A percentile compares a stretch with the other conserved stretches of the same genome.
Conservation (phyloP, 2,329 filamentous ascomycete genomes). For the Colletotrichum sansevieriae region DNA sequence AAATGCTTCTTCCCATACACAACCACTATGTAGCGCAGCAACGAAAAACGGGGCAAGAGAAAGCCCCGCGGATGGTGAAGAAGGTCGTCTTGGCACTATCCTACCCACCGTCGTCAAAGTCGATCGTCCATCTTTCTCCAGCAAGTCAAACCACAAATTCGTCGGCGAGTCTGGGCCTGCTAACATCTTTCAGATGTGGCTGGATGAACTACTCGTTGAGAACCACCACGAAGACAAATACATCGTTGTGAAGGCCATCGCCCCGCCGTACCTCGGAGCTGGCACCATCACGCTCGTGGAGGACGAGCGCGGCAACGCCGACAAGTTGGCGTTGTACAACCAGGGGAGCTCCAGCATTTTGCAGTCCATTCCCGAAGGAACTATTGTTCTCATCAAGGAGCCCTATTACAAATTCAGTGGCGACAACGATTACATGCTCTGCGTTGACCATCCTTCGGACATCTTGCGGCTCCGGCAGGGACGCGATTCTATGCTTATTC, state of each 20-base stretch:
- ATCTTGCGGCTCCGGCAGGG: conserved; percentile 46
- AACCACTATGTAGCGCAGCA: conserved; percentile 43
- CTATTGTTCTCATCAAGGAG: conserved; percentile 52
- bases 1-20: conserved; percentile 41
- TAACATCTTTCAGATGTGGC: conserved; percentile 45
- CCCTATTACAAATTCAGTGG: conserved; percentile 53
- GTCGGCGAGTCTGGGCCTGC: not conserved
- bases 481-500: conserved; percentile 44
- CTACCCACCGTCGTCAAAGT: conserved; percentile 43
- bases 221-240: conserved; percentile 51
- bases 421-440: conserved; percentile 50
- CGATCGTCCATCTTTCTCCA: conserved; percentile 32
- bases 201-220: conserved; percentile 49
- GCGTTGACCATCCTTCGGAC: conserved; percentile 53
- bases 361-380: conserved; percentile 49
- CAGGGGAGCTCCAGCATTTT: conserved; percentile 50
- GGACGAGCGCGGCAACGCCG: conserved; percentile 52
- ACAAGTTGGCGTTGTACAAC: conserved; percentile 56
- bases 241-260: conserved; percentile 49
- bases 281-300: conserved; percentile 53
- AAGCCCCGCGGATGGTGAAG: conserved; percentile 45
- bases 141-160: not conserved
- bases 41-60: conserved; percentile 17
- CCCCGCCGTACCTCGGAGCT: conserved; percentile 50
- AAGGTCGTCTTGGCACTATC: conserved; percentile 44